phyloP scores from a whole-genome alignment of 164 flowering plant species.

The Umbilicus rupestris region DNA sequence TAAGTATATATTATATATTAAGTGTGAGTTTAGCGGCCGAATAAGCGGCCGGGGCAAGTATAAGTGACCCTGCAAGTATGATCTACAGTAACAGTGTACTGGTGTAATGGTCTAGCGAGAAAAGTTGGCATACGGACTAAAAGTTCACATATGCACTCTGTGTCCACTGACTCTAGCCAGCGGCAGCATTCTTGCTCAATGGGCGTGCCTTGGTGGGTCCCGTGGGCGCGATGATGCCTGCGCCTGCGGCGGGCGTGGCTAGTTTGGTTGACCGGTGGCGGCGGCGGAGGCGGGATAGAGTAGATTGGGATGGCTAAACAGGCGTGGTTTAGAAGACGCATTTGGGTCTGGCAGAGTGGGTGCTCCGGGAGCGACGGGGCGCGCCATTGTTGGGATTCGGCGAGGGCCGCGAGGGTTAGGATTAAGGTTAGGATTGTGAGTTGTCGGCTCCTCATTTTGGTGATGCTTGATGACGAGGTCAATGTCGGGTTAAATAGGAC shows the following conservation, averaged over 20 bases:
- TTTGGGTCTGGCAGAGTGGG: conserved; percentile 1
- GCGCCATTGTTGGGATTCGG: not conserved
- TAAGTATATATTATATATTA: too few species aligned
- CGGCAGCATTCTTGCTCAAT: conserved; percentile 34
- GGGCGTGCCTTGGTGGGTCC: not conserved
- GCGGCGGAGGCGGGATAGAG: conserved; percentile 5
- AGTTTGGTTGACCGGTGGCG: conserved; percentile 21
- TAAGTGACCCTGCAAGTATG: conserved; percentile 28
- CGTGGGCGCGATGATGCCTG: conserved; percentile 13
- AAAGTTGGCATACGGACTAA: conserved; percentile 38
- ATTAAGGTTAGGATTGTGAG: not conserved
- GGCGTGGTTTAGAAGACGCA: not conserved
- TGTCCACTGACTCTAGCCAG: conserved; percentile 40
- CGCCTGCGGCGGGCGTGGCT: conserved; percentile 12
- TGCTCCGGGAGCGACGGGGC: not conserved
- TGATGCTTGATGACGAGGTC: not conserved
- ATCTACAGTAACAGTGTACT: conserved; percentile 25
- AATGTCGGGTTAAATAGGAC: not conserved
- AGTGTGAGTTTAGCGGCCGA: not conserved
- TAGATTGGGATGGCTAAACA: not conserved
- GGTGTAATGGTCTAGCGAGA: conserved; percentile 33
- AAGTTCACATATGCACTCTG: conserved; percentile 42
- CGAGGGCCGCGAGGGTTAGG: not conserved
- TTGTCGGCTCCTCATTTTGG: not conserved
- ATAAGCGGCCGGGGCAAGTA: conserved; percentile 15